These are phyloP conservation scores for Thelonectria discophora DNA, from an alignment of 2,329 filamentous ascomycete genomes.

Conservation along the genomic window DNA sequence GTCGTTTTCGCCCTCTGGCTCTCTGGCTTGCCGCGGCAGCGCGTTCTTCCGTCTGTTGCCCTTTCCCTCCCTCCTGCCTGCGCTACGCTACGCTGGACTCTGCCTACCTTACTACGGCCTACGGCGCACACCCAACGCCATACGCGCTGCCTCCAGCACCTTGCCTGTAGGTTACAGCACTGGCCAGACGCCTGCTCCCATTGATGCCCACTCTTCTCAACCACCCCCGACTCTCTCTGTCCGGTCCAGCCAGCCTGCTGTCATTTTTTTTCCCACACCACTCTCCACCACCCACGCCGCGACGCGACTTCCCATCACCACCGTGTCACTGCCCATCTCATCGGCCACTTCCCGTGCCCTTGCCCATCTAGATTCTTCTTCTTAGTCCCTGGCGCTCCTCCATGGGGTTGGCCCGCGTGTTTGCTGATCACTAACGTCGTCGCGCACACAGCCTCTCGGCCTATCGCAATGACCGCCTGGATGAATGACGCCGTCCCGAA, in stretches of 20 bases:
- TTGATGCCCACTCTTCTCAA: constrained; percentile 20
- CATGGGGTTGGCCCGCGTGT: constrained; percentile 52
- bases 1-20: constrained; percentile 29
- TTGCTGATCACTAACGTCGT: constrained; percentile 57
- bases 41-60: constrained; percentile 25
- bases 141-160: constrained; percentile 18
- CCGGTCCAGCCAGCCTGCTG: constrained; percentile 29
- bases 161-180: constrained; percentile 3
- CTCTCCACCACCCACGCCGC: constrained; percentile 54
- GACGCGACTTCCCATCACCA: constrained; percentile 55
- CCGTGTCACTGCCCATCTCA: constrained; percentile 60
- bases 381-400: constrained; percentile 46
- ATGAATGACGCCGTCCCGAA: constrained; percentile 76
- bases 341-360: constrained; percentile 46
- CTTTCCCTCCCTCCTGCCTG: not conserved
- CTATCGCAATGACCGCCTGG: constrained; percentile 74
- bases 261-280: constrained; percentile 46
- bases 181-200: constrained; percentile 18
- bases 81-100: constrained; percentile 7
- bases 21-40: constrained; percentile 36
- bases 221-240: constrained; percentile 33
- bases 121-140: not conserved
- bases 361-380: constrained; percentile 49
- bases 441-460: constrained; percentile 54
- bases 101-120: constrained; percentile 10